Conservation (phyloP, 257 asterid genomes). For the Penstemon barbatus region DNA sequence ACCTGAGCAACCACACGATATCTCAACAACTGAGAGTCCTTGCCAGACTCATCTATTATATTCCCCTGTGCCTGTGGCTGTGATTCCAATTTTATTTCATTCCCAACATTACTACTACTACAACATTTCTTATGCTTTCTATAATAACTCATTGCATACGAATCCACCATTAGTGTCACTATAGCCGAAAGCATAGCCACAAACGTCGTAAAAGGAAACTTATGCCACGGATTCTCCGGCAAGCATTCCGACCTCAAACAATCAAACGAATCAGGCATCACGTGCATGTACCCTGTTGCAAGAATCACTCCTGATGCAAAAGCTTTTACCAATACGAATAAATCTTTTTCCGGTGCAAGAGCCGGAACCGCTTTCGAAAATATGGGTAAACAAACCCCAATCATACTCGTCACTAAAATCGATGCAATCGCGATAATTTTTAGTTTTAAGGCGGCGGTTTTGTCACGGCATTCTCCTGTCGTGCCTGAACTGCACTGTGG, state of each 20-base stretch:
- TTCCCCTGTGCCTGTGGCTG: conserved; percentile 15
- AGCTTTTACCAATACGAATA: conserved; percentile 42
- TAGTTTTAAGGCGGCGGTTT: conserved; percentile 1
- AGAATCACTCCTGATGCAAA: conserved; percentile 46
- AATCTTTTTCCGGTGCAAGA: conserved; percentile 32
- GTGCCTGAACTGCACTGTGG: neutral
- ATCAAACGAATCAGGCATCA: conserved; percentile 43
- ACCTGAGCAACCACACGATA: conserved; percentile 24
- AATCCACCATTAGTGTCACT: conserved; percentile 40
- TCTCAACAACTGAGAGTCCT: conserved; percentile 7
- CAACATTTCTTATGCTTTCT: conserved; percentile 12
- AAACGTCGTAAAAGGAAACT: conserved; percentile 42
- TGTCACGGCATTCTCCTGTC: neutral
- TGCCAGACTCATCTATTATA: neutral
- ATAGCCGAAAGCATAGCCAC: conserved; percentile 47
- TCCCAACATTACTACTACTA: neutral
- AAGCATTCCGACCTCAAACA: conserved; percentile 34
- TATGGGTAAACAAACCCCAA: conserved; percentile 41
- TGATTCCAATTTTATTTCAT: conserved; percentile 15
- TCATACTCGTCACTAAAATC: conserved; percentile 37
- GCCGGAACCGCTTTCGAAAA: conserved; percentile 30
- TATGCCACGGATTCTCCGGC: conserved; percentile 42
- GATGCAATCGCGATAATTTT: conserved; percentile 39
- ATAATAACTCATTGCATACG: conserved; percentile 40
- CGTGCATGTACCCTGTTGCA: conserved; percentile 52